Base-by-base conservation (phyloP, 495 filamentous ascomycete genomes). In the Echria macrotheca region DNA sequence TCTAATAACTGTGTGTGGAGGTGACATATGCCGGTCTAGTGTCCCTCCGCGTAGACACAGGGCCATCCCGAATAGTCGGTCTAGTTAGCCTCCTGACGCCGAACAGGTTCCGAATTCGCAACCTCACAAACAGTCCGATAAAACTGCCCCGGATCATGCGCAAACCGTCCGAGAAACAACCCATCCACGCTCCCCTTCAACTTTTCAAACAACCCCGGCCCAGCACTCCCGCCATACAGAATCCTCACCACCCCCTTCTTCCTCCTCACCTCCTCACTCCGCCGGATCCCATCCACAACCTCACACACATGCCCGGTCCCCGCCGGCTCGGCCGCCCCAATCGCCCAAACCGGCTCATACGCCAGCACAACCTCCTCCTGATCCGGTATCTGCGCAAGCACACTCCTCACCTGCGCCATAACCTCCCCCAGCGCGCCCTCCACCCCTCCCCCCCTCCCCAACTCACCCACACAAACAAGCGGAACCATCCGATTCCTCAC, bases 341-440 rank as follows among this genome's bases (percentile, higher is more conserved):
- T 94, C 0, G 87, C 88, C 88, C 88, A 94, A 1, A 91, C 86
- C 9, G 88, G 88, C 70, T 95, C 89, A 61, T 95, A 95, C 3
- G 87, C 89, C 31, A 93, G 74, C 11, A 91, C 80, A 15, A 91
- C 76, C n/a, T 89, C 79, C 1, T 75, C 76, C 8, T 80, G 70
- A 2, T 59, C 65, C 0, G 77, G 73, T 18, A 90, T 66, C 0
- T 71, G 76, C 11, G 66, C 66, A 14, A 93, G 57, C 6, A 86
- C 79, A 2, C 77, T 69, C 17, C 70, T 69, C 11, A 93, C 72
- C 51, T 91, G 85, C 14, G 68, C 62, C 24, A 68, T 67, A 48
- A 85, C 87, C 63, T 90, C 86, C 4, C 69, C 48, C 1, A 84
- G 73, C 0, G 87, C 87, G 0, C 73, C 73, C 6, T 71, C 70